Evolutionary conservation across 176 grass and related monocot genomes (phyloP).

Genomic region (Carex cristatella): DNA sequence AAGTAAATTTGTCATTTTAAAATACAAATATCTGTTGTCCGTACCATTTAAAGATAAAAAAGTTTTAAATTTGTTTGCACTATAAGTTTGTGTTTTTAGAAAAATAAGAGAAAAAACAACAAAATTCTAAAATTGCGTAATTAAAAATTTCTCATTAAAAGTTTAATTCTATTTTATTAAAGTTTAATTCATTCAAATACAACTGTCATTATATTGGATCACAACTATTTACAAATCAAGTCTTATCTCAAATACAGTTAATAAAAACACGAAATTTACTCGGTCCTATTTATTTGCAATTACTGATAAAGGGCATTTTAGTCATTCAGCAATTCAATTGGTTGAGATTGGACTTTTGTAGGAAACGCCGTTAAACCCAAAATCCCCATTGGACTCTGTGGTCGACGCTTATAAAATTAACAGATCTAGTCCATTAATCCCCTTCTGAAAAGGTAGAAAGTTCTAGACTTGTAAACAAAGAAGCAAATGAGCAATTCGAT

Average conservation of each 20-base stretch:
- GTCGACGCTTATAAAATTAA: background rate
- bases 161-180: background rate
- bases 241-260: background rate
- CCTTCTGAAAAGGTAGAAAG: background rate
- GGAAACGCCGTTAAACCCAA: constrained; percentile 11
- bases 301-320: background rate
- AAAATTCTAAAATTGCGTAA: background rate
- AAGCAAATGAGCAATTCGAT: constrained; percentile 4
- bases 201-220: background rate
- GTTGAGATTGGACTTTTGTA: background rate
- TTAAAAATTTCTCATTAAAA: background rate
- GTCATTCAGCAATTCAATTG: background rate
- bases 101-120: too few relatives aligned
- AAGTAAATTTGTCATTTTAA: too few relatives aligned
- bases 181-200: background rate
- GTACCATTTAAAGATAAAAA: background rate
- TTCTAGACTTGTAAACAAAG: constrained; percentile 1
- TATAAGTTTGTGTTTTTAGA: too few relatives aligned
- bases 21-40: background rate
- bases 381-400: background rate
- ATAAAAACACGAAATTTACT: background rate
- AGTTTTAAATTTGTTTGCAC: background rate
- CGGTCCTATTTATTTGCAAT: background rate
- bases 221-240: background rate
- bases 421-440: background rate